These are phyloP conservation scores for Aschersonia sp. DNA, from an alignment of 2,329 filamentous ascomycete species.

Conservation along the genomic window DNA sequence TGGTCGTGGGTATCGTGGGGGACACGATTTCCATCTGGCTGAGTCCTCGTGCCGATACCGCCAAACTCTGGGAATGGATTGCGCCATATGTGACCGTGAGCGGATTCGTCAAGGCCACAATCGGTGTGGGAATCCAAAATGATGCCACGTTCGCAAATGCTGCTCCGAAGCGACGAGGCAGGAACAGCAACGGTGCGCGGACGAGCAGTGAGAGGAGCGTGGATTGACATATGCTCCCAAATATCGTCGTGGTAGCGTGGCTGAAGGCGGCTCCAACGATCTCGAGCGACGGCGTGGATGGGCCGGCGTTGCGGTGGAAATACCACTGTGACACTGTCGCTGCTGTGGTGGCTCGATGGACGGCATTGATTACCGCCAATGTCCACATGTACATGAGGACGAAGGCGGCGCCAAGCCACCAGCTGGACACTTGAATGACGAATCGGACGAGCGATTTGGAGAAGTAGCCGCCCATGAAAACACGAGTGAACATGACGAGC, in stretches of 20 bases:
- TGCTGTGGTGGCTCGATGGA: constrained; percentile 83
- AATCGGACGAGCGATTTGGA: constrained; percentile 48
- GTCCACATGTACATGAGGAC: constrained; percentile 95
- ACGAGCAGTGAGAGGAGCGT: constrained; percentile 70
- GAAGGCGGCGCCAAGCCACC: constrained; percentile 92
- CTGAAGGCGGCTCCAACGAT: constrained; percentile 71
- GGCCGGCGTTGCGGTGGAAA: constrained; percentile 78
- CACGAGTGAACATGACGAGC: constrained; percentile 90
- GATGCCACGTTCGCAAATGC: constrained; percentile 62
- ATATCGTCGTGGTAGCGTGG: constrained; percentile 74
- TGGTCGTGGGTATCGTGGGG: constrained; percentile 59
- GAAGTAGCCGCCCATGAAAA: constrained; percentile 87
- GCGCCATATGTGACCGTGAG: constrained; percentile 85
- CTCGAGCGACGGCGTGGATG: constrained; percentile 61
- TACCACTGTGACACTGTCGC: constrained; percentile 98
- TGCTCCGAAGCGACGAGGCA: constrained; percentile 54
- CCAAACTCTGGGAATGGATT: constrained; percentile 78
- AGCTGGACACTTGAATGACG: constrained; percentile 75
- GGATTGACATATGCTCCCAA: constrained; percentile 83
- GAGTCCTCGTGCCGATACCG: constrained; percentile 63
- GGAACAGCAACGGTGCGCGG: constrained; percentile 68
- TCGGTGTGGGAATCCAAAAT: constrained; percentile 70
- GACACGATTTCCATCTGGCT: constrained; percentile 72
- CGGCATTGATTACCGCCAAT: constrained; percentile 68
- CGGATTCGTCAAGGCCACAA: constrained; percentile 78